Percentiles rank a stretch among this genome's conserved stretches.
Evolutionary conservation across 441 rosid species (phyloP).

Genomic region (Flueggea neowawraea): DNA sequence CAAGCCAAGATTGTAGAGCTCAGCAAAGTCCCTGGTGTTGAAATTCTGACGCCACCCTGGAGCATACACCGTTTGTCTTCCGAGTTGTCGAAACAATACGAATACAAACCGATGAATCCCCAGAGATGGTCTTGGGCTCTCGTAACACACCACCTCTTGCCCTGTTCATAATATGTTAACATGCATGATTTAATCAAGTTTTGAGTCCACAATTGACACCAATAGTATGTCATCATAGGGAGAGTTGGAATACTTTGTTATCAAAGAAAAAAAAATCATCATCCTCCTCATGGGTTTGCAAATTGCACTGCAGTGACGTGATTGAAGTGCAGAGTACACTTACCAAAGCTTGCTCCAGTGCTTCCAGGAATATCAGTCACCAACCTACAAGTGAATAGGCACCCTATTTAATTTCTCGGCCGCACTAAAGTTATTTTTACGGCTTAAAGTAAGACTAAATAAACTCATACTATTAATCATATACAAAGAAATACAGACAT

Average conservation of each 20-base stretch:
- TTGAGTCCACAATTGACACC: too few relatives aligned
- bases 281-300: too few relatives aligned
- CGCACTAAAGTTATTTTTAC: too few relatives aligned
- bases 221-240: too few relatives aligned
- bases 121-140: slow-evolving; percentile 55
- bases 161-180: slow-evolving; percentile 25
- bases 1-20: slow-evolving; percentile 67
- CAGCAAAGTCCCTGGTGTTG: slow-evolving; percentile 74
- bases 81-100: slow-evolving; percentile 58
- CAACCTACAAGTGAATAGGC: slow-evolving; percentile 38
- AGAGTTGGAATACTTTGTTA: too few relatives aligned
- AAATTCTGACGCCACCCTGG: slow-evolving; percentile 90
- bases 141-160: slow-evolving; percentile 65
- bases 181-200: too few relatives aligned
- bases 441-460: too few relatives aligned
- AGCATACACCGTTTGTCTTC: slow-evolving; percentile 68
- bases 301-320: too few relatives aligned
- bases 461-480: too few relatives aligned
- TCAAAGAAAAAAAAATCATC: too few relatives aligned
- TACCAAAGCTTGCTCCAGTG: slow-evolving; percentile 59
- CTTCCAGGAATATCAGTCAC: slow-evolving; percentile 88
- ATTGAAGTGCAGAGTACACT: slow-evolving; percentile 6
- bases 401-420: too few relatives aligned
- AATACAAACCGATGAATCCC: slow-evolving; percentile 75
- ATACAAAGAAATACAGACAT: too few relatives aligned